Base-by-base conservation (phyloP, 2,329 filamentous ascomycete species). In the Colletotrichum sp. region DNA sequence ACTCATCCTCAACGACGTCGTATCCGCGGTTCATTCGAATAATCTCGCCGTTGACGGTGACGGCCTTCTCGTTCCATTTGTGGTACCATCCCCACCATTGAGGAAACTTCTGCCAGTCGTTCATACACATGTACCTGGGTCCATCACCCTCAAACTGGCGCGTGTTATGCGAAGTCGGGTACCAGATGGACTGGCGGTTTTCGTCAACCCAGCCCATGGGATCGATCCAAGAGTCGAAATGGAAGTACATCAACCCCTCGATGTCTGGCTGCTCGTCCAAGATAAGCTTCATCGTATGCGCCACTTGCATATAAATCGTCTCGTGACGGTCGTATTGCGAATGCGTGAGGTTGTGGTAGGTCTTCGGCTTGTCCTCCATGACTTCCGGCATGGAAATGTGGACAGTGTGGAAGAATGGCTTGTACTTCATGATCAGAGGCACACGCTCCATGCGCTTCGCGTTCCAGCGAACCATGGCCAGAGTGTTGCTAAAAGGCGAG, bases 161-260 rank as follows among this genome's bases (percentile, higher is more conserved):
- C 7, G 71, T 78, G 70, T 75, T 75, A 21, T 73, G 65, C 2
- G 76, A 73, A 24, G 79, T 75, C 13, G 80, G 81, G 72, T 80
- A 78, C 80, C 80, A 81, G 44, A 83, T 82, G 21, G 80, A 80
- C 9, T 78, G 62, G 34, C 78, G 79, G 66, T 83, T 78, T 75
- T 78, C 78, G 71, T 78, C 77, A 28, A 69, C 71, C 64, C 78
- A 84, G 18, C 72, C 78, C 57, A 83, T 65, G 1, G 82, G 82
- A 71, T 82, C 79, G 71, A 83, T 78, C 82, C 82, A 84, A 0
- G 81, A 81, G 71, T 84, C 82, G 60, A 83, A 84, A 69, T 84
- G 82, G 71, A 80, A 83, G 72, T 81, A 83, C 16, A 83, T 67
- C 6, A 84, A 59, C 1, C 82, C 82, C 21, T 77, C 77, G 9